Evolutionary conservation across 2,329 filamentous ascomycete genomes (phyloP), one percentile per base, ranked within the genome.

Genomic region (Sporothrix pallida): DNA sequence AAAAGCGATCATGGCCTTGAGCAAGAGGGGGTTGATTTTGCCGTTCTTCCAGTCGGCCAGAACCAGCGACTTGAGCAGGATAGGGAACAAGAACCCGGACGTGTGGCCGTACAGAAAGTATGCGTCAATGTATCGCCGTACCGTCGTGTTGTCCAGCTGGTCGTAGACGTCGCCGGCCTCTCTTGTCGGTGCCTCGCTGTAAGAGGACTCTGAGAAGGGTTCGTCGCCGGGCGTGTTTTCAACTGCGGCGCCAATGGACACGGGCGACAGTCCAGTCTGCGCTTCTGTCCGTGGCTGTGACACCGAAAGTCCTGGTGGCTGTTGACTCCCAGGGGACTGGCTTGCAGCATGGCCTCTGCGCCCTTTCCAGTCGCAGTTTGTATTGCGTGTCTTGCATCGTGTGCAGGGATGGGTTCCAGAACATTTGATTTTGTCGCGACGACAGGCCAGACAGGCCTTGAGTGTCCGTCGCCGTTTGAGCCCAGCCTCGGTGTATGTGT

Each of bases 361-460:
- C 12, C 5, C 20, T 1, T 62, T 20, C 69, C 70, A 60, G 15
- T 48, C 56, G 10, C 70, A 71, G 6, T 4, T 15, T 10, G 31
- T 6, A 9, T 42, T 44, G 37, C 75, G 75, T 6, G 76, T 77
- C n/a, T 73, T 75, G 73, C 81, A 83, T 73, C 80, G 76, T 31
- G 44, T 54, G 23, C 81, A 83, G 8, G 81, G 81, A 10, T 76
- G 69, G 0, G 63, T 76, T 0, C 82, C 82, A 0, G 79, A 81
- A 72, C 82, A 83, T 48, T 80, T 82, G 0, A 79, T 78, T 71
- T 83, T 83, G 13, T 79, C 78, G 50, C 74, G 76, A 2, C 82
- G 78, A 75, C 82, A 83, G n/a, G 76, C 70, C 2, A 77, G 73
- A 71, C 82, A 83, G 6, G 82, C 82, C 8, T 74, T 74, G 0